phyloP scores from a whole-genome alignment of 306 rosid genomes.

The Castanea sativa region DNA sequence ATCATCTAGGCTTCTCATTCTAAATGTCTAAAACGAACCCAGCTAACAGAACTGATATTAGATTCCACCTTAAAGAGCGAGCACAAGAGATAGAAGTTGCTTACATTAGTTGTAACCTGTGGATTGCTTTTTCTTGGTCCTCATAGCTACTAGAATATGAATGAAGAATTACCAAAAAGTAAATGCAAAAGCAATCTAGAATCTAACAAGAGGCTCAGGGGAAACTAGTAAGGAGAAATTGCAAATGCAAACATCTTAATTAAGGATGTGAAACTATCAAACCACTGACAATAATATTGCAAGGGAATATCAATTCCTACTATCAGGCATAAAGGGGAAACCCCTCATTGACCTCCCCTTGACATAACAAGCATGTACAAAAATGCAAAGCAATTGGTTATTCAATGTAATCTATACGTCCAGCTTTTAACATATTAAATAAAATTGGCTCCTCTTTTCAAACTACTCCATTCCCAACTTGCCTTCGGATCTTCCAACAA shows the following conservation, averaged over 20 bases:
- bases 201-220: background rate
- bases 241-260: background rate
- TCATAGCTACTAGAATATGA: background rate
- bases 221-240: background rate
- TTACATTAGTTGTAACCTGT: background rate
- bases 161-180: background rate
- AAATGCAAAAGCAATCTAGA: background rate
- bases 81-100: background rate
- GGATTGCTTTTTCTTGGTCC: background rate
- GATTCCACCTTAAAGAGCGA: background rate
- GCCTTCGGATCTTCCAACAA: background rate
- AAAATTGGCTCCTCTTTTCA: slow-evolving; percentile 1
- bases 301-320: background rate
- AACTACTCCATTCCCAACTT: background rate
- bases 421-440: background rate
- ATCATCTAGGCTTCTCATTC: background rate
- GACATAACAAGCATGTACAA: slow-evolving; percentile 29
- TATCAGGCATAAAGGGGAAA: slow-evolving; percentile 1
- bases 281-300: background rate
- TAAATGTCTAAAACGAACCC: background rate
- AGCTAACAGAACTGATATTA: background rate
- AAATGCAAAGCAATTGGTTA: slow-evolving; percentile 36
- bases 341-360: background rate
- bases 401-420: slow-evolving; percentile 19
- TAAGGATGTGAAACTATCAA: background rate